A percentile compares a stretch with the other conserved stretches of the same genome.
phyloP scores from a whole-genome alignment of 2,329 filamentous ascomycete genomes.

The Arthroderma uncinatum region DNA sequence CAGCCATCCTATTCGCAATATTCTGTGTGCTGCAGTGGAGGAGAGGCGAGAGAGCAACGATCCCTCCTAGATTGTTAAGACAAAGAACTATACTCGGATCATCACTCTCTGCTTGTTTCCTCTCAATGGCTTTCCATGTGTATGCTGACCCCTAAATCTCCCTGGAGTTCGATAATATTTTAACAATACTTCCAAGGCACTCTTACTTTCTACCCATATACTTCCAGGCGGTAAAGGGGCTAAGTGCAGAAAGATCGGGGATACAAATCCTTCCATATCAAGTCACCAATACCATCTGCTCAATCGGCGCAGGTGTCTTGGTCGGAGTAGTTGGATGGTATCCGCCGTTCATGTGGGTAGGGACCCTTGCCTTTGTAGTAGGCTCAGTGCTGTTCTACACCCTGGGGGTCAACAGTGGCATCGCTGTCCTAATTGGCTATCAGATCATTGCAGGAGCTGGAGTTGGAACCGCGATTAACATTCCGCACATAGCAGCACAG shows the following conservation, averaged over 20 bases:
- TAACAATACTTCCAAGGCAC: neutral
- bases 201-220: conserved; percentile 22
- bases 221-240: conserved; percentile 36
- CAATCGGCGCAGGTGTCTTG: conserved; percentile 10
- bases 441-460: conserved; percentile 18
- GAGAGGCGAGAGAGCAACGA: conserved; percentile 16
- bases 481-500: conserved; percentile 16
- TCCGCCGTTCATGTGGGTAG: conserved; percentile 16
- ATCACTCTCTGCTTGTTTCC: conserved; percentile 8
- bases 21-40: conserved; percentile 13
- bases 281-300: conserved; percentile 20
- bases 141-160: neutral
- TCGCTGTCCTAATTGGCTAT: conserved; percentile 18
- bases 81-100: conserved; percentile 8
- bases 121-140: conserved; percentile 9
- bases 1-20: conserved; percentile 13
- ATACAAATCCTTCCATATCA: conserved; percentile 28
- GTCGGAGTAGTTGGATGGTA: conserved; percentile 14
- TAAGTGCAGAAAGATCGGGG: conserved; percentile 27
- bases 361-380: conserved; percentile 17
- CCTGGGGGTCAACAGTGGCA: conserved; percentile 16
- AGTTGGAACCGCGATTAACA: conserved; percentile 15
- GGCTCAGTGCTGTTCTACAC: conserved; percentile 22
- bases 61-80: conserved; percentile 20
- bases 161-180: too few species aligned